Conservation (phyloP, 352 stramenopile genomes). For the Globisporangium splendens region DNA sequence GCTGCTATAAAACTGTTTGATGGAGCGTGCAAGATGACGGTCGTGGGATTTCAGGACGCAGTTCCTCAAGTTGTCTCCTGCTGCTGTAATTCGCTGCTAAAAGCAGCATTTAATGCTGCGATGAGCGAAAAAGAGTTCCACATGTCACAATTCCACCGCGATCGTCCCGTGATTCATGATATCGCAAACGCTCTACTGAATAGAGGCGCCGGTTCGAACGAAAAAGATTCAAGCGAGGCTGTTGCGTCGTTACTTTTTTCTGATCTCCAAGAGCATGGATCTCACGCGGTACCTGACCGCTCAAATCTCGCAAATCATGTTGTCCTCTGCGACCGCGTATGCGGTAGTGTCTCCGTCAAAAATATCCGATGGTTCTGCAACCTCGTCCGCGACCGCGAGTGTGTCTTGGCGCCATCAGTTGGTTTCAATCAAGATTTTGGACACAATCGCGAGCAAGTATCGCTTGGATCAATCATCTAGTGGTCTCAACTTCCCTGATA, state of each 20-base stretch:
- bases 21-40: constrained; percentile 58
- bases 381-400: not conserved
- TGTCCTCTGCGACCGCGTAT: constrained; percentile 13
- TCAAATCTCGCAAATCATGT: constrained; percentile 53
- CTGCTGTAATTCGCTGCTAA: constrained; percentile 58
- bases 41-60: constrained; percentile 47
- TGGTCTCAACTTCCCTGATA: constrained; percentile 50
- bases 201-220: constrained; percentile 58
- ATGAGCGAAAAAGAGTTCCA: constrained; percentile 68
- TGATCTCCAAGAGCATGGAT: constrained; percentile 79
- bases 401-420: constrained; percentile 68
- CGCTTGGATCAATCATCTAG: constrained; percentile 57
- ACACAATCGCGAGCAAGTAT: constrained; percentile 75
- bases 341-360: constrained; percentile 21
- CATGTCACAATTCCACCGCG: constrained; percentile 45
- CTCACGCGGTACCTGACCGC: constrained; percentile 55
- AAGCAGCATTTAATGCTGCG: constrained; percentile 49
- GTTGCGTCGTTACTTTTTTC: constrained; percentile 69
- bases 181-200: constrained; percentile 44
- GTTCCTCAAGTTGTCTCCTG: constrained; percentile 64
- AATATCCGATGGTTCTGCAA: not conserved
- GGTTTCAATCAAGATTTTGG: constrained; percentile 75
- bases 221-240: constrained; percentile 77
- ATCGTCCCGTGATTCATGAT: constrained; percentile 39
- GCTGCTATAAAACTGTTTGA: constrained; percentile 54